A percentile compares a stretch with the other conserved stretches of the same genome.
These are phyloP conservation scores for Neocatenulostroma microsporum DNA, from an alignment of 2,329 filamentous ascomycete species.

Conservation along the genomic window DNA sequence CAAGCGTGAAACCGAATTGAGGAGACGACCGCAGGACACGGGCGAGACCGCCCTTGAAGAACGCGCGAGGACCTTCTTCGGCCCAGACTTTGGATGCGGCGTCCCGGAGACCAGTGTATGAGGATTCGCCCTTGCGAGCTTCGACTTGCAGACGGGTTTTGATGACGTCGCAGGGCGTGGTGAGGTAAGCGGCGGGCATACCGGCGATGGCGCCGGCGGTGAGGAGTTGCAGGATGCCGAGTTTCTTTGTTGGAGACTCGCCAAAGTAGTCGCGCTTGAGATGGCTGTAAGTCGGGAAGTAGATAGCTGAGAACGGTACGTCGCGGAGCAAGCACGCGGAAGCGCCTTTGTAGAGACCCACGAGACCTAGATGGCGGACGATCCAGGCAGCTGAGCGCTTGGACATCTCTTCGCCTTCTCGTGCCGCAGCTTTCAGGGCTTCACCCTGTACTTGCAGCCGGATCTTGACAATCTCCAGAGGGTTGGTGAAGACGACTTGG, in stretches of 20 bases:
- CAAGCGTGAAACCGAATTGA: conserved; percentile 96
- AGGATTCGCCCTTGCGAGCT: conserved; percentile 85
- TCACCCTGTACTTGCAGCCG: conserved; percentile 96
- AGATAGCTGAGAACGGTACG: conserved; percentile 96
- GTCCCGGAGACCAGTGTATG: conserved; percentile 81
- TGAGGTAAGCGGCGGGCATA: conserved; percentile 65
- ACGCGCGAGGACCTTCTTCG: conserved; percentile 90
- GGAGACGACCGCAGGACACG: conserved; percentile 92
- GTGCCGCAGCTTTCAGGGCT: conserved; percentile 64
- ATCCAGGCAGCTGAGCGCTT: conserved; percentile 97
- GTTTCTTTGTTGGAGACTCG: conserved; percentile 76
- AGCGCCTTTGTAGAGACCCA: conserved; percentile 94
- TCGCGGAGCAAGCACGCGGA: conserved; percentile 90
- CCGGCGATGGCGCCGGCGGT: conserved; percentile 79
- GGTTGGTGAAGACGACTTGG: conserved; percentile 97
- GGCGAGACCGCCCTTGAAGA: conserved; percentile 97
- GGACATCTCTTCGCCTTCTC: conserved; percentile 69
- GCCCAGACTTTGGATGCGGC: conserved; percentile 73
- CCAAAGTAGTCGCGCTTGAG: conserved; percentile 91
- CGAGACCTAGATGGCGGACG: conserved; percentile 83
- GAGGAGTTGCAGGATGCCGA: conserved; percentile 82
- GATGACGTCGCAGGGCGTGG: conserved; percentile 97
- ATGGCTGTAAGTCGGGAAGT: conserved; percentile 95
- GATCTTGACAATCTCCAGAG: conserved; percentile 98
- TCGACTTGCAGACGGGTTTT: conserved; percentile 98